A percentile compares a stretch with the other conserved stretches of the same genome.
These are phyloP conservation scores for Mytilinidion resinicola DNA, from an alignment of 495 filamentous ascomycete genomes.

Conservation along the genomic window DNA sequence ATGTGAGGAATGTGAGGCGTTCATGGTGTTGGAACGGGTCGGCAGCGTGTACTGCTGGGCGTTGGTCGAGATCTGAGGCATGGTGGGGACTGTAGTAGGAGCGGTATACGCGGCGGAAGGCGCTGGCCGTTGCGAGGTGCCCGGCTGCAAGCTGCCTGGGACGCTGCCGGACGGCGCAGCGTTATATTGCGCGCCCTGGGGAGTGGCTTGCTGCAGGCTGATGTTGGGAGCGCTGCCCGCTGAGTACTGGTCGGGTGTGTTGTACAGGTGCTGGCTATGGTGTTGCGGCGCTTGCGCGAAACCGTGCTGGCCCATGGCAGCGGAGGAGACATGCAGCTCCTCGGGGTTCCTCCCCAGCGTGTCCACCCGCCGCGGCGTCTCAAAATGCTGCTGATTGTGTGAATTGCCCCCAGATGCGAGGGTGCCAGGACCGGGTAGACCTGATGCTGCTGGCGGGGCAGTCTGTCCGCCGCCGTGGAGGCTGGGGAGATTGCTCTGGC, in stretches of 20 bases:
- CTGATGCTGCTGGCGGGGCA: constrained; percentile 31
- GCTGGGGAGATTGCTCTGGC: constrained; percentile 27
- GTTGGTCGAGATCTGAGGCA: constrained; percentile 54
- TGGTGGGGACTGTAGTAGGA: constrained; percentile 60
- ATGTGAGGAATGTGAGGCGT: constrained; percentile 60
- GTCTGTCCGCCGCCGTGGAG: constrained; percentile 21
- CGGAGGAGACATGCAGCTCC: constrained; percentile 71
- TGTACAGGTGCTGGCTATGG: constrained; percentile 47
- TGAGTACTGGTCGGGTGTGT: constrained; percentile 46
- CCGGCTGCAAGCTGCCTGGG: constrained; percentile 69
- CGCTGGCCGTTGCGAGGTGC: constrained; percentile 53
- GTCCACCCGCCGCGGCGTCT: constrained; percentile 48
- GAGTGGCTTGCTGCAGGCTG: constrained; percentile 58
- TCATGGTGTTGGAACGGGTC: constrained; percentile 58
- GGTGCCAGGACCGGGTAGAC: constrained; percentile 31
- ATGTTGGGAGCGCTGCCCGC: constrained; percentile 51
- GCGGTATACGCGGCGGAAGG: constrained; percentile 66
- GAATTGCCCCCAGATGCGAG: constrained; percentile 5
- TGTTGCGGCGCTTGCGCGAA: constrained; percentile 34
- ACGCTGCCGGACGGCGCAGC: constrained; percentile 39
- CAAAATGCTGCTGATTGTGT: constrained; percentile 47
- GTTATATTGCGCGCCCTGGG: constrained; percentile 54
- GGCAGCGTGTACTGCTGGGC: constrained; percentile 59
- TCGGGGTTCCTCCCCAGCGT: constrained; percentile 53
- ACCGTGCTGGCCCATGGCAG: constrained; percentile 40